phyloP scores from a whole-genome alignment of 1,139 yeast genomes.

The Spathaspora sp. region DNA sequence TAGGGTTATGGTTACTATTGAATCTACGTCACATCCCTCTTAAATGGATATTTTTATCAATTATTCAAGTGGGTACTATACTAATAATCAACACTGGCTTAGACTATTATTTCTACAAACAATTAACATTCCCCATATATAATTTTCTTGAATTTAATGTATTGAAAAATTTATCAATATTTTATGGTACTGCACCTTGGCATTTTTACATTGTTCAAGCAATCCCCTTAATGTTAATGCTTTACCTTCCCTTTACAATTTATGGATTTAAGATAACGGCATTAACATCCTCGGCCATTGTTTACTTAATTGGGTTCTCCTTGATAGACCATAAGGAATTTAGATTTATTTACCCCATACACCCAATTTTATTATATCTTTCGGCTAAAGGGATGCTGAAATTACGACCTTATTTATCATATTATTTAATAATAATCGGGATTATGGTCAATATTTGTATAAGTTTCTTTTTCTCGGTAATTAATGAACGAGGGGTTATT shows the following conservation, averaged over 20 bases:
- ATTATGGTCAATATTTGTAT: conserved; percentile 43
- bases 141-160: conserved; percentile 79
- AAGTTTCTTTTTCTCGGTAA: conserved; percentile 53
- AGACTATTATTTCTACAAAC: conserved; percentile 64
- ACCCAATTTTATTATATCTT: conserved; percentile 52
- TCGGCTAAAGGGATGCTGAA: conserved; percentile 13
- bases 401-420: conserved; percentile 2
- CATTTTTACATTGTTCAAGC: conserved; percentile 85
- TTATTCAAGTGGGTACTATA: conserved; percentile 19
- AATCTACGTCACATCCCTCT: conserved; percentile 2
- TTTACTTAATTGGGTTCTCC: conserved; percentile 58
- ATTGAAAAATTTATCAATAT: conserved; percentile 66
- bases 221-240: conserved; percentile 69
- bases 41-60: conserved; percentile 15
- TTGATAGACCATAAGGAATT: conserved; percentile 82
- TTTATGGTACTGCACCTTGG: conserved; percentile 86
- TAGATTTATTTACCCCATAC: conserved; percentile 82
- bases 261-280: conserved; percentile 48
- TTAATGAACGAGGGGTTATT: conserved; percentile 86
- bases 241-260: conserved; percentile 58
- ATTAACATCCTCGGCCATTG: conserved; percentile 82
- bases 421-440: conserved; percentile 6
- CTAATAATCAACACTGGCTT: conserved; percentile 36
- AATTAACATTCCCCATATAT: conserved; percentile 58
- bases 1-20: conserved; percentile 40